Percentiles rank a stretch among this genome's conserved stretches.
These are phyloP conservation scores for Ophiostoma sp. DNA, from an alignment of 2,329 filamentous ascomycete genomes.

Conservation along the genomic window DNA sequence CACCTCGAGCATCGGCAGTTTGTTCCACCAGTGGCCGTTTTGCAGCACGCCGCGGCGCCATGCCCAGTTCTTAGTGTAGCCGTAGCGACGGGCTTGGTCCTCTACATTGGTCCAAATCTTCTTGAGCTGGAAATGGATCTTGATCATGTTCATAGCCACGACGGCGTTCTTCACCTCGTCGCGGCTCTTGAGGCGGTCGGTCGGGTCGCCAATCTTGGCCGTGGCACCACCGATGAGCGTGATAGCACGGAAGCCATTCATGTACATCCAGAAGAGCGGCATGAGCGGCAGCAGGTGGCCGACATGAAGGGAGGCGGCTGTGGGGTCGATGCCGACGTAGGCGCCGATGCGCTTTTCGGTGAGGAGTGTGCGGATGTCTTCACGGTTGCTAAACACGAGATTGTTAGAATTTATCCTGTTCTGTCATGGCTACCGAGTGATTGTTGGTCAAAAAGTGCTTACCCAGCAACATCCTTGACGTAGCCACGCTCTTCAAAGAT, in stretches of 20 bases:
- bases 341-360: conserved; percentile 65
- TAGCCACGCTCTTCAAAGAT: conserved; percentile 70
- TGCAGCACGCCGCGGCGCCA: conserved; percentile 71
- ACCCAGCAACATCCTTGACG: conserved; percentile 75
- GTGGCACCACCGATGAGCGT: conserved; percentile 74
- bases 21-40: conserved; percentile 82
- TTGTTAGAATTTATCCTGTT: neutral
- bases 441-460: conserved; percentile 34
- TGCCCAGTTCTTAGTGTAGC: conserved; percentile 62
- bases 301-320: conserved; percentile 74
- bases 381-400: conserved; percentile 42
- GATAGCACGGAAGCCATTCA: conserved; percentile 69
- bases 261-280: conserved; percentile 81
- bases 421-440: too few relatives aligned
- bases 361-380: conserved; percentile 63
- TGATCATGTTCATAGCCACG: conserved; percentile 63
- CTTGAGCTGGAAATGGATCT: conserved; percentile 69
- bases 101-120: conserved; percentile 75
- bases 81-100: conserved; percentile 62
- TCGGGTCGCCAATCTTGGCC: conserved; percentile 76
- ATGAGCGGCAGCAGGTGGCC: conserved; percentile 80
- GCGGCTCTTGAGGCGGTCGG: conserved; percentile 64
- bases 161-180: conserved; percentile 52
- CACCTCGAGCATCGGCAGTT: conserved; percentile 70
- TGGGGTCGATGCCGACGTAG: conserved; percentile 82